Percentiles rank a stretch among this genome's conserved stretches.
phyloP scores from a whole-genome alignment of 352 stramenopile species.

The Globisporangium recalcitrans region DNA sequence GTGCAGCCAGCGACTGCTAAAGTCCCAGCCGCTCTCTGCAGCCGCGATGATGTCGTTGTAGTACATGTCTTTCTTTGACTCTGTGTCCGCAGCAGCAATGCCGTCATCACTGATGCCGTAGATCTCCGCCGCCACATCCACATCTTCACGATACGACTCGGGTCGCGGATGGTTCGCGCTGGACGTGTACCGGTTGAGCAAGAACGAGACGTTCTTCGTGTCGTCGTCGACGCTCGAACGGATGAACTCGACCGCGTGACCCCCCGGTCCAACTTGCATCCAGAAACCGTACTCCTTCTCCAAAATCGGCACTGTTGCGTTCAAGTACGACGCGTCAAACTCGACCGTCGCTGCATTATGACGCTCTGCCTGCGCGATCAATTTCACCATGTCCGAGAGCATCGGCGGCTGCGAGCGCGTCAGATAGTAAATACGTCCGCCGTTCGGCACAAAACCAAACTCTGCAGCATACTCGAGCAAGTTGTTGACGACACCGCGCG shows the following conservation, averaged over 20 bases:
- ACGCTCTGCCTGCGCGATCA: slow-evolving; percentile 29
- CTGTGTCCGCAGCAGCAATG: slow-evolving; percentile 27
- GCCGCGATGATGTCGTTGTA: slow-evolving; percentile 83
- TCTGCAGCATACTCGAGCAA: slow-evolving; percentile 82
- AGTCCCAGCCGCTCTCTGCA: slow-evolving; percentile 89
- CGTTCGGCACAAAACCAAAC: slow-evolving; percentile 89
- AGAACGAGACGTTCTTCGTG: slow-evolving; percentile 19
- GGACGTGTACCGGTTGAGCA: slow-evolving; percentile 81
- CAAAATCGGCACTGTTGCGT: slow-evolving; percentile 49
- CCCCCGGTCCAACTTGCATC: slow-evolving; percentile 66
- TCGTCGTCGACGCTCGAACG: slow-evolving; percentile 1
- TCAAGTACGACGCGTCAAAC: slow-evolving; percentile 47
- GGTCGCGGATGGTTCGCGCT: slow-evolving; percentile 69
- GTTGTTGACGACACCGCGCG: slow-evolving; percentile 79
- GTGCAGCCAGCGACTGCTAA: slow-evolving; percentile 81
- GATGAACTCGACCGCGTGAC: slow-evolving; percentile 53
- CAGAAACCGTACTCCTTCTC: slow-evolving; percentile 83
- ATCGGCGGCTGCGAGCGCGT: slow-evolving; percentile 88
- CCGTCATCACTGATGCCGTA: slow-evolving; percentile 31
- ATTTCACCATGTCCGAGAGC: slow-evolving; percentile 82
- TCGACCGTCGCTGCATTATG: slow-evolving; percentile 33
- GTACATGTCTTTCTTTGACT: slow-evolving; percentile 60
- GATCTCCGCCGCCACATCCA: slow-evolving; percentile 58
- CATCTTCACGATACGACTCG: slow-evolving; percentile 85
- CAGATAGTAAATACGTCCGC: slow-evolving; percentile 88